Evolutionary conservation across 371 early-diverging fungal species (phyloP).

Genomic region (Cokeromyces recurvatus): DNA sequence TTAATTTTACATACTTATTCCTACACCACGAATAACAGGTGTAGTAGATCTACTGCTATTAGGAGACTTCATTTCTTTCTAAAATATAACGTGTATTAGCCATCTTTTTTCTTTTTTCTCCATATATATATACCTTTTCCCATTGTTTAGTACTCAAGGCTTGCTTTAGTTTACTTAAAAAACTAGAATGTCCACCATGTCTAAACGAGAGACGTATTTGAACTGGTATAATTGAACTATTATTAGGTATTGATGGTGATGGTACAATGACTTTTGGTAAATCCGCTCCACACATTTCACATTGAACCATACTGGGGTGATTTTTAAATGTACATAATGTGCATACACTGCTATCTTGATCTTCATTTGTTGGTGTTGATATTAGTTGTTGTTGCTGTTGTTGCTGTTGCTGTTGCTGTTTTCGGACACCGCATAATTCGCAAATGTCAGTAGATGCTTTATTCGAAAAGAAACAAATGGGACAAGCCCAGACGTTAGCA

Average conservation of each 20-base stretch:
- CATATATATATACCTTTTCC: slow-evolving; percentile 46
- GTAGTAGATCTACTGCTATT: slow-evolving; percentile 2
- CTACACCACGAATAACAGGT: slow-evolving; percentile 24
- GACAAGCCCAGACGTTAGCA: slow-evolving; percentile 62
- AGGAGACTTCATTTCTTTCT: no score
- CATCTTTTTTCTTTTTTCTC: no score
- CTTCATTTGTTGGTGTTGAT: neutral
- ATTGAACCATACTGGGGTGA: slow-evolving; percentile 71
- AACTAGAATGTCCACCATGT: slow-evolving; percentile 59
- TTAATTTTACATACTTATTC: slow-evolving; percentile 32
- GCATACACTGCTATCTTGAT: slow-evolving; percentile 42
- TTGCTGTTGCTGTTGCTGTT: no score
- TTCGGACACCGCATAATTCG: slow-evolving; percentile 68
- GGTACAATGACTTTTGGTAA: slow-evolving; percentile 31
- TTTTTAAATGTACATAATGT: slow-evolving; percentile 82
- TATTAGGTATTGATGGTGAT: neutral
- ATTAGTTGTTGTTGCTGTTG: neutral
- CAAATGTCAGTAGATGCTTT: slow-evolving; percentile 49
- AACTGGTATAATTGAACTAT: slow-evolving; percentile 1
- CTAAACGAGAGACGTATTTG: slow-evolving; percentile 74
- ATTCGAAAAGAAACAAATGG: slow-evolving; percentile 70
- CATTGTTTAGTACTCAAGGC: slow-evolving; percentile 60
- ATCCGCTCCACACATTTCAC: slow-evolving; percentile 74
- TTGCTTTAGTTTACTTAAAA: slow-evolving; percentile 53
- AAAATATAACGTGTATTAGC: no score